These are phyloP conservation scores for Monosporozyma solicola DNA, from an alignment of 805 yeast species.

Conservation along the genomic window DNA sequence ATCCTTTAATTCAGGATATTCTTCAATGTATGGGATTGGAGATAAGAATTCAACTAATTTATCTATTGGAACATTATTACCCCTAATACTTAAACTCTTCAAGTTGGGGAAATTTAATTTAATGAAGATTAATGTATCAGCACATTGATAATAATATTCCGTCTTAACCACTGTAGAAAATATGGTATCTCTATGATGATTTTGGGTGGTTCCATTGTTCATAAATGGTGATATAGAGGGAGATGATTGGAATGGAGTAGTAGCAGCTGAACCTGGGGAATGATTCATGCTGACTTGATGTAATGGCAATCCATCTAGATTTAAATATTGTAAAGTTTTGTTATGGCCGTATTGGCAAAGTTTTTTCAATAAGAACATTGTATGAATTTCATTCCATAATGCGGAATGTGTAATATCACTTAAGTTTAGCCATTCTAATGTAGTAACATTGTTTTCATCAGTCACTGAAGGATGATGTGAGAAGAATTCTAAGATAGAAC, in stretches of 20 bases:
- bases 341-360: constrained; percentile 32
- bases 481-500: constrained; percentile 61
- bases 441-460: constrained; percentile 30
- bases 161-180: constrained; percentile 10
- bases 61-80: constrained; percentile 29
- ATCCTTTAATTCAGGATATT: constrained; percentile 7
- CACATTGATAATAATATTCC: constrained; percentile 23
- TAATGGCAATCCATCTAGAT: constrained; percentile 59
- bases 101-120: constrained; percentile 33
- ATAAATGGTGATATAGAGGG: neutral
- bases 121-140: constrained; percentile 31
- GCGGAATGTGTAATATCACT: constrained; percentile 60
- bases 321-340: constrained; percentile 36
- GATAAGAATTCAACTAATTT: constrained; percentile 29
- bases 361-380: constrained; percentile 36
- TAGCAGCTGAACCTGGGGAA: constrained; percentile 9
- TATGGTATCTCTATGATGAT: neutral
- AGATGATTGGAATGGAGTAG: neutral
- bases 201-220: neutral
- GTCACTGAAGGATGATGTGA: constrained; percentile 59
- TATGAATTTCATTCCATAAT: constrained; percentile 44
- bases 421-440: constrained; percentile 57
- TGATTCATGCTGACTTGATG: constrained; percentile 20
- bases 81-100: constrained; percentile 31
- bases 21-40: constrained; percentile 15